A percentile compares a stretch with the other conserved stretches of the same genome.
These are phyloP conservation scores for Ammopiptanthus mongolicus DNA, from an alignment of 306 rosid species.

Conservation along the genomic window DNA sequence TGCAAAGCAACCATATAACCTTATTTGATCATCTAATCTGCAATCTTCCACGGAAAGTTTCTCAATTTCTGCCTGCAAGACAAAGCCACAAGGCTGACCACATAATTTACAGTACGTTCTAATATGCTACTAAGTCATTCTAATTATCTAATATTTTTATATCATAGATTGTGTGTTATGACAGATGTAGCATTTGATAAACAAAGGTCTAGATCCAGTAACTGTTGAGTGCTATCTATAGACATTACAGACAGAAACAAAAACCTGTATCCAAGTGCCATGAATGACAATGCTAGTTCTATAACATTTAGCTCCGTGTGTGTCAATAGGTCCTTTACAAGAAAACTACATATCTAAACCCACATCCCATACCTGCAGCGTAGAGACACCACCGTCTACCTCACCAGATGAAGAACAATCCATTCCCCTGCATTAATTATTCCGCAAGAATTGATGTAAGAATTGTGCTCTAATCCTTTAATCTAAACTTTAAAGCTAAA, in stretches of 20 bases:
- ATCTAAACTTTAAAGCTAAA: constrained; percentile 17
- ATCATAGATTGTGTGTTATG: neutral
- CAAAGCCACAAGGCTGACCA: constrained; percentile 25
- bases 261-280: neutral
- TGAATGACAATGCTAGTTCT: constrained; percentile 5
- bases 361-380: constrained; percentile 52
- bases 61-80: constrained; percentile 86
- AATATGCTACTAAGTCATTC: constrained; percentile 1
- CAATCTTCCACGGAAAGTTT: constrained; percentile 72
- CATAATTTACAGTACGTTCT: constrained; percentile 18
- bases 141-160: neutral
- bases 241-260: neutral
- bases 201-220: neutral
- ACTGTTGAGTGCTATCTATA: neutral
- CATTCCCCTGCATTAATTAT: constrained; percentile 65
- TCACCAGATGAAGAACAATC: constrained; percentile 68
- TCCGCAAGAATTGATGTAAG: constrained; percentile 34
- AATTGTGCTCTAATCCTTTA: constrained; percentile 10
- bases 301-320: constrained; percentile 6
- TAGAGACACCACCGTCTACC: constrained; percentile 60
- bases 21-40: constrained; percentile 75
- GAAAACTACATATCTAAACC: neutral
- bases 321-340: constrained; percentile 1
- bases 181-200: constrained; percentile 7
- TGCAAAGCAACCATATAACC: constrained; percentile 44